Percentiles rank a stretch among this genome's conserved stretches.
These are phyloP conservation scores for Triadica sebifera DNA, from an alignment of 345 rosid genomes.

Conservation along the genomic window DNA sequence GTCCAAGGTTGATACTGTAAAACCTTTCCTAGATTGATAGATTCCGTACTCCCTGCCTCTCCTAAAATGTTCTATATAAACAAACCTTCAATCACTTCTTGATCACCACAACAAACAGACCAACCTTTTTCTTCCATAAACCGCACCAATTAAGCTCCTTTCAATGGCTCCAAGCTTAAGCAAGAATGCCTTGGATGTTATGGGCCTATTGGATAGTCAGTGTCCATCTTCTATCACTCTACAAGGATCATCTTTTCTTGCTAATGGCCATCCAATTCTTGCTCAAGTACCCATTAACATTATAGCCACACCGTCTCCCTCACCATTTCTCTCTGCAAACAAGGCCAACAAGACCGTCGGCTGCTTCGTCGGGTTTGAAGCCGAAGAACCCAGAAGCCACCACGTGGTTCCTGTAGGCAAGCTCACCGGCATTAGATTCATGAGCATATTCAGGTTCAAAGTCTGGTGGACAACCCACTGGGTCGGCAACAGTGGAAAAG, in stretches of 20 bases:
- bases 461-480: conserved; percentile 96
- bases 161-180: conserved; percentile 11
- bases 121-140: neutral
- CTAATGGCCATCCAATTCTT: conserved; percentile 3
- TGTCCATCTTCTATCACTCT: neutral
- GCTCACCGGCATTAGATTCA: conserved; percentile 30
- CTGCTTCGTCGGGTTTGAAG: conserved; percentile 38
- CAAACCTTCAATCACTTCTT: neutral
- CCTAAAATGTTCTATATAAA: neutral
- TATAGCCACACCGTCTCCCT: neutral
- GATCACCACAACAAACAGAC: neutral
- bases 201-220: neutral
- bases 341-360: conserved; percentile 16
- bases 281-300: conserved; percentile 12
- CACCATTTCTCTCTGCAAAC: neutral
- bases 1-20: no score
- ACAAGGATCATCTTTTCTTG: neutral
- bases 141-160: neutral
- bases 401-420: conserved; percentile 31
- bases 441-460: conserved; percentile 96
- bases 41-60: neutral
- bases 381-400: conserved; percentile 6
- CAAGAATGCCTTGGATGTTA: neutral
- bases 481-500: conserved; percentile 68
- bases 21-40: neutral